Evolutionary conservation across 1,139 yeast genomes (phyloP).

Genomic region (Entelexis sorbosivorans): DNA sequence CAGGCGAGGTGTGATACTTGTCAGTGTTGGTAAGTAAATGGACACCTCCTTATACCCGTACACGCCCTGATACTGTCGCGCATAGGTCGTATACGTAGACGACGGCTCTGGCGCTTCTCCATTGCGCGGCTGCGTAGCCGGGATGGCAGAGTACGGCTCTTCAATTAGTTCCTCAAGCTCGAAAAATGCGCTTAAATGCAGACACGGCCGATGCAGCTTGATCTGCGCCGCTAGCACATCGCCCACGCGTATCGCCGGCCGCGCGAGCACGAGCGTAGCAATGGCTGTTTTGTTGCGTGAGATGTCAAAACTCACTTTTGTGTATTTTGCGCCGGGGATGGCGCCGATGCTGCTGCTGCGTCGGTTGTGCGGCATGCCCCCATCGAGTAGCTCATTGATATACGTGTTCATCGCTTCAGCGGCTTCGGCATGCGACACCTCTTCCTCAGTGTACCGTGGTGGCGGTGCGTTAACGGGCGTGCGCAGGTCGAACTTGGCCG

Average conservation of each 20-base stretch:
- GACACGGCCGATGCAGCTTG: constrained; percentile 26
- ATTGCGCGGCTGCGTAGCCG: background rate
- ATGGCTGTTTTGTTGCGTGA: constrained; percentile 28
- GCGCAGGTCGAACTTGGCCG: constrained; percentile 16
- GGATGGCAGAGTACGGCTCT: constrained; percentile 18
- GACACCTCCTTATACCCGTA: constrained; percentile 22
- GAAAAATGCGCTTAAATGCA: constrained; percentile 31
- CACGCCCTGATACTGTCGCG: constrained; percentile 20
- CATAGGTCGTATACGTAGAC: constrained; percentile 16
- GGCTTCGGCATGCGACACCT: background rate
- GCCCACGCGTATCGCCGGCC: constrained; percentile 33
- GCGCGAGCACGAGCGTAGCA: constrained; percentile 30
- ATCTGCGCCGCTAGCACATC: constrained; percentile 31
- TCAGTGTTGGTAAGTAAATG: constrained; percentile 22
- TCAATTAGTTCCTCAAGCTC: constrained; percentile 32
- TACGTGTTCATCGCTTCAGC: constrained; percentile 11
- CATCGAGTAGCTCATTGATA: constrained; percentile 13
- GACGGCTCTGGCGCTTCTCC: constrained; percentile 4
- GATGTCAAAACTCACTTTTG: constrained; percentile 27
- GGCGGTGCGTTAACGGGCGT: constrained; percentile 18
- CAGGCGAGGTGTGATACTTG: constrained; percentile 21
- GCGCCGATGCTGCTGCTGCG: constrained; percentile 15
- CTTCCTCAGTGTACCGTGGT: constrained; percentile 5
- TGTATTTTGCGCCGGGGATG: constrained; percentile 17
- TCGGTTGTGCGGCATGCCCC: background rate